Evolutionary conservation across 176 grass and related monocot species (phyloP).

Genomic region (Carex cristatella): DNA sequence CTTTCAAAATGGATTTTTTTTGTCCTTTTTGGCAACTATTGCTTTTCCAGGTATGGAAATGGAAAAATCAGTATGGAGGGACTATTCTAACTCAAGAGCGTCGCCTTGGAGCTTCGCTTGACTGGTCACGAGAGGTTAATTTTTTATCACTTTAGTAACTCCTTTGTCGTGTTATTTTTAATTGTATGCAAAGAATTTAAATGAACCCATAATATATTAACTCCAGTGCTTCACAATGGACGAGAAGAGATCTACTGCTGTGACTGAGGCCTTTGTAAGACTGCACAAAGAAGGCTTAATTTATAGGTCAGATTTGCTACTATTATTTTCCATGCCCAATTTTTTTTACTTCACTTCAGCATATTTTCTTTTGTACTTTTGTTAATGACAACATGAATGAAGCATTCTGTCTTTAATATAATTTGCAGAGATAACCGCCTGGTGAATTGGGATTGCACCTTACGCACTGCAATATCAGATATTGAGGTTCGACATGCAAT

Average conservation of each 20-base stretch:
- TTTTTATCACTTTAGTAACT: conserved; percentile 2
- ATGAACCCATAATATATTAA: conserved; percentile 21
- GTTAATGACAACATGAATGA: conserved; percentile 9
- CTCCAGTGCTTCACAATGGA: conserved; percentile 96
- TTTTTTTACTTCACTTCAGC: not conserved
- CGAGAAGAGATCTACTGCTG: conserved; percentile 68
- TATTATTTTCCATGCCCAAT: not conserved
- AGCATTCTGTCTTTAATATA: not conserved
- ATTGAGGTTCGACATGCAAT: conserved; percentile 48
- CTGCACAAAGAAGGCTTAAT: conserved; percentile 73
- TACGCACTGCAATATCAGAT: conserved; percentile 88
- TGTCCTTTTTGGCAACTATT: conserved; percentile 21
- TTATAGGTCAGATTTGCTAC: conserved; percentile 55
- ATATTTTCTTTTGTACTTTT: conserved; percentile 11
- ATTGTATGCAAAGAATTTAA: conserved; percentile 4
- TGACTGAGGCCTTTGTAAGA: conserved; percentile 87
- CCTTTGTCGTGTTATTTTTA: not conserved
- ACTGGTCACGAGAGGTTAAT: conserved; percentile 82
- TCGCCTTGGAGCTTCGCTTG: conserved; percentile 81
- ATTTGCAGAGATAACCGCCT: conserved; percentile 68
- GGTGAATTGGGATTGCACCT: conserved; percentile 95
- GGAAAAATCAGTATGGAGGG: conserved; percentile 82
- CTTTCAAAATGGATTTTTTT: conserved; percentile 3
- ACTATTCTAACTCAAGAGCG: conserved; percentile 81
- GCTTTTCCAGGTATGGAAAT: conserved; percentile 68